Conservation (phyloP, 495 filamentous ascomycete genomes). For the Lophiostoma macrostomum region DNA sequence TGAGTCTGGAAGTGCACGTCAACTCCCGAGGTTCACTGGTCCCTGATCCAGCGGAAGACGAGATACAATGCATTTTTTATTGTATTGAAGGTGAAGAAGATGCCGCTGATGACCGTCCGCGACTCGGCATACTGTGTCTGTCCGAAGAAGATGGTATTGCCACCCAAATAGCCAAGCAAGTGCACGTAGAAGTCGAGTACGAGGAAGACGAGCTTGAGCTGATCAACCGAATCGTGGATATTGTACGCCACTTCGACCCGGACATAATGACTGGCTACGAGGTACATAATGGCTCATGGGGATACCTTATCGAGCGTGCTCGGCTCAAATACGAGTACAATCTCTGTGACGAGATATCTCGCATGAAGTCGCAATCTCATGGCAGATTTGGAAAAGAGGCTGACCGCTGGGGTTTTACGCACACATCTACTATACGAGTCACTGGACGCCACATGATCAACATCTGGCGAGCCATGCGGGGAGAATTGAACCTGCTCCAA, state of each 20-base stretch:
- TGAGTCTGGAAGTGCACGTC: conserved; percentile 94
- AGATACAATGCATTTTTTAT: conserved; percentile 90
- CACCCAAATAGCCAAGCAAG: conserved; percentile 49
- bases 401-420: conserved; percentile 89
- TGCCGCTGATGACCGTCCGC: conserved; percentile 53
- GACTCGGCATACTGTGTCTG: conserved; percentile 66
- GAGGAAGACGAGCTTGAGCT: conserved; percentile 80
- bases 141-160: conserved; percentile 53
- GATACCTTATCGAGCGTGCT: conserved; percentile 89
- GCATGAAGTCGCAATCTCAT: conserved; percentile 77
- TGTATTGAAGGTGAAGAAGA: conserved; percentile 71
- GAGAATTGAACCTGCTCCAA: conserved; percentile 83
- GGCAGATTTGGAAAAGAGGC: conserved; percentile 80
- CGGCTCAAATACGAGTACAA: conserved; percentile 82
- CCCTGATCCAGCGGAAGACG: conserved; percentile 86
- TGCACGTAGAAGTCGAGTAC: conserved; percentile 62
- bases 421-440: conserved; percentile 78
- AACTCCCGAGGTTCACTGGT: conserved; percentile 78
- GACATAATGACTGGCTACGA: conserved; percentile 96
- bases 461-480: conserved; percentile 93
- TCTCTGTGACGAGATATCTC: conserved; percentile 83
- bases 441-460: conserved; percentile 96
- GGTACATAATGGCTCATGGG: conserved; percentile 90
- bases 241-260: conserved; percentile 80
- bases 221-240: conserved; percentile 75